These are phyloP conservation scores for Trametes maxima DNA, from an alignment of 768 basidiomycete species.

Conservation along the genomic window DNA sequence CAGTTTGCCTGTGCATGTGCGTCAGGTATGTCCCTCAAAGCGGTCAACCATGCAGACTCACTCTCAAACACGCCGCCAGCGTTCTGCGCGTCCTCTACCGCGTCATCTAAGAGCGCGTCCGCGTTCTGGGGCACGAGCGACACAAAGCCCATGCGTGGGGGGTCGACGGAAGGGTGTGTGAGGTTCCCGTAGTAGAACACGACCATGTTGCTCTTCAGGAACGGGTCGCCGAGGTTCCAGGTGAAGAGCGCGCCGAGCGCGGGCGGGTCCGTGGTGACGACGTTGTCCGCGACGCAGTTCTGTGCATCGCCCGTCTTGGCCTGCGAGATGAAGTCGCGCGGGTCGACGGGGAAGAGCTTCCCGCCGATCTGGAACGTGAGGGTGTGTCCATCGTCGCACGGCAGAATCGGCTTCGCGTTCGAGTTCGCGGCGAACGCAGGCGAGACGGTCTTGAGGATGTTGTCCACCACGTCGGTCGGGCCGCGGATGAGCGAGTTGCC, in stretches of 20 bases:
- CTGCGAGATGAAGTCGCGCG: conserved; percentile 66
- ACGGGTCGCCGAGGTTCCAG: conserved; percentile 80
- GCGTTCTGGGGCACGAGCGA: conserved; percentile 70
- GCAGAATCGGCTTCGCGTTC: conserved; percentile 40
- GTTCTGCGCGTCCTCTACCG: conserved; percentile 36
- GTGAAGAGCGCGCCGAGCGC: conserved; percentile 60
- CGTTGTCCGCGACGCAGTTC: conserved; percentile 51
- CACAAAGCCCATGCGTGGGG: conserved; percentile 69
- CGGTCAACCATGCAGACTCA: not conserved
- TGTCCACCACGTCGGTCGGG: conserved; percentile 61
- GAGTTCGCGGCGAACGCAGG: conserved; percentile 28
- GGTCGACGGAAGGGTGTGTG: conserved; percentile 65
- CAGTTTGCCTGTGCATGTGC: not conserved
- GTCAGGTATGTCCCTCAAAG: not conserved
- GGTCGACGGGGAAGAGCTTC: conserved; percentile 71
- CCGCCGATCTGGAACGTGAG: conserved; percentile 74
- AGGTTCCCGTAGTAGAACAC: conserved; percentile 77
- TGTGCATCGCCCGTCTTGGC: conserved; percentile 40
- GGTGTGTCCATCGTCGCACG: conserved; percentile 62
- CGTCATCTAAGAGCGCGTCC: conserved; percentile 40
- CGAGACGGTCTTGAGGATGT: conserved; percentile 48
- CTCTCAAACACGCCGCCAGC: conserved; percentile 26
- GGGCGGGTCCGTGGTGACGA: conserved; percentile 69
- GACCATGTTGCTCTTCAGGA: conserved; percentile 77
- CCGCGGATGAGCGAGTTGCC: conserved; percentile 81